These are phyloP conservation scores for Paramecium biaurelia DNA, from an alignment of 73 alveolate genomes.

Conservation along the genomic window DNA sequence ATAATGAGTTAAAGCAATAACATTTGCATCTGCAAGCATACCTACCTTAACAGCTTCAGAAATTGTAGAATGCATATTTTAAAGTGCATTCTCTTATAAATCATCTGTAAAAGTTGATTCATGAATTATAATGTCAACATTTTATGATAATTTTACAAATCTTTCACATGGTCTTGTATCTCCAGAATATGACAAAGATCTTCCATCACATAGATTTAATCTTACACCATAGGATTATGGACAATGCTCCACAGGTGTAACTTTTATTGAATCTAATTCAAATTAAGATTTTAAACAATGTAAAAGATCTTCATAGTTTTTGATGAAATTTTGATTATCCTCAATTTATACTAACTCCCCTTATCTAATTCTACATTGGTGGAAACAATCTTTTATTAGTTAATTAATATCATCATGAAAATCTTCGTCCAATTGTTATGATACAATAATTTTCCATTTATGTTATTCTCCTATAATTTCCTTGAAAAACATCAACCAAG, in stretches of 20 bases:
- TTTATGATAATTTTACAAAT: conserved; percentile 80
- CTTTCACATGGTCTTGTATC: conserved; percentile 94
- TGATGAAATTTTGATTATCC: background rate
- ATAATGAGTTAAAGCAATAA: conserved; percentile 93
- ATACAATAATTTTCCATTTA: conserved; percentile 30
- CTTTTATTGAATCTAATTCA: conserved; percentile 51
- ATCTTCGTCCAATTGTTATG: conserved; percentile 10
- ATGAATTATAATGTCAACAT: conserved; percentile 92
- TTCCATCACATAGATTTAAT: conserved; percentile 73
- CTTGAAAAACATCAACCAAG: conserved; percentile 75
- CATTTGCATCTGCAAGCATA: conserved; percentile 75
- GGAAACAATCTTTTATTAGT: background rate
- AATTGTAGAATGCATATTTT: conserved; percentile 93
- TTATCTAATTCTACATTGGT: background rate
- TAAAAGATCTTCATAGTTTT: conserved; percentile 34
- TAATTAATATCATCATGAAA: conserved; percentile 26
- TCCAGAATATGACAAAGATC: conserved; percentile 90
- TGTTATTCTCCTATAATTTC: background rate
- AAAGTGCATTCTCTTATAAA: conserved; percentile 81
- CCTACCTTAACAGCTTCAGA: conserved; percentile 93
- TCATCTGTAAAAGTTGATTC: conserved; percentile 97
- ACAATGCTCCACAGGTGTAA: conserved; percentile 88
- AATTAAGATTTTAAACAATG: background rate
- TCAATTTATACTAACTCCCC: background rate
- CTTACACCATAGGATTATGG: conserved; percentile 88